Evolutionary conservation across 2,329 filamentous ascomycete genomes (phyloP), one percentile per base, ranked within the genome.

Genomic region (Thelonectria rubi): DNA sequence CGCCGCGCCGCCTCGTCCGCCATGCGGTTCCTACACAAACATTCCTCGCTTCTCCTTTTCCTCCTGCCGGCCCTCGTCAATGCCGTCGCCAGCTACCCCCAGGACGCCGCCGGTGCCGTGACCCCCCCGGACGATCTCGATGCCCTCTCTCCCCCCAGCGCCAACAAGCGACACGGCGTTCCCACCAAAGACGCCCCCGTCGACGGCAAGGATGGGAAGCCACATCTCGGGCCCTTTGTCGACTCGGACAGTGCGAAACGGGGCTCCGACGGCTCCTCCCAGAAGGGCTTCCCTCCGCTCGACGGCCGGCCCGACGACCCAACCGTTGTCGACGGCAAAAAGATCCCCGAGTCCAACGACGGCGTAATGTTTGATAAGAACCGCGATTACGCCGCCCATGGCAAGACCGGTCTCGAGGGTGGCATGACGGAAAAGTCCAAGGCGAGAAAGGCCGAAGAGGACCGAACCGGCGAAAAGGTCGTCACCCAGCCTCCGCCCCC

Each of bases 351-450:
- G 65, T 81, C 80, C 63, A 88, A 89, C 68, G 88, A 97, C 74
- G 93, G 94, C 42, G 93, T 97, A 60, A 97, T 97, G 94, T 91
- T 97, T 73, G 94, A 97, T 76, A 91, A 90, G 65, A 86, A 91
- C 74, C 84, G 93, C 67, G 79, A 85, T 39, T 84, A 86, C 42
- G 92, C 94, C 5, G 94, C 93, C 74, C 86, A 93, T 75, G 94
- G 94, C 48, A 96, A 92, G 2, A 92, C 91, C 4, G 94, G 94
- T 40, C 97, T 92, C 2, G 91, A 94, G 73, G 94, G 93, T 12
- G 94, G 94, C 54, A 92, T 98, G 43, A 93, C 90, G 24, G 91
- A 94, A 74, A 97, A 96, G 78, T 88, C 88, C 69, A 95, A 93
- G 80, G 89, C 88, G 50, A 85, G 87, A 63, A 89, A 91, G 72